Evolutionary conservation across 495 filamentous ascomycete species (phyloP), one percentile per base, ranked within the genome.

Genomic region (Aspergillus homomorphus): DNA sequence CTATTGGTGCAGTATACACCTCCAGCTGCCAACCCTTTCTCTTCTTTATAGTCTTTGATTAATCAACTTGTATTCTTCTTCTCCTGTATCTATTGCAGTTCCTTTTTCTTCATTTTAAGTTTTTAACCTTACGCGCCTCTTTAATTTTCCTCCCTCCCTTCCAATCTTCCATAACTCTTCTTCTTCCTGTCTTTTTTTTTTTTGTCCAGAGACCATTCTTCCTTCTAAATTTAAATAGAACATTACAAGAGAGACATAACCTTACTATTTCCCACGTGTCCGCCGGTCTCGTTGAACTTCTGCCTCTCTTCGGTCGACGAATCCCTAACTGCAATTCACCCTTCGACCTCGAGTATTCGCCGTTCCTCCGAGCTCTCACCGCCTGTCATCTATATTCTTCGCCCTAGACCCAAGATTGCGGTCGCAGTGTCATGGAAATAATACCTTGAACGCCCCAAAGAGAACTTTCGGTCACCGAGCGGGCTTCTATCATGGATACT

Each of bases 361-460:
- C 28, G 30, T 12, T 38, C 51, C 14, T 26, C 10, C 38, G 10
- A 33, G 33, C 33, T 38, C 33, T 43, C 51, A 23, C 50, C 45
- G 3, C 20, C 22, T 45, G 8, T 58, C 51, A 21, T 33, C 49
- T 52, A n/a, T 56, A 43, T 42, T 50, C 26, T 42, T 51, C 51
- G 54, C 16, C 14, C 42, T 51, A 23, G 26, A 59, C 50, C 42
- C 50, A 60, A 58, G 53, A 41, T 46, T 22, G 46, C 53, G 57
- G 50, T 62, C 54, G 58, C 50, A 44, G 69, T 73, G 75, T 73
- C 71, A 78, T 78, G 75, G 73, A 76, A 75, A 70, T 14, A 38
- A 9, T 68, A 66, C 57, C 54, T 59, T 76, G 66, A 73, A 67
- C 26, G 44, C 53, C 19, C 56, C 55, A 63, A 51, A 54, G 61